A percentile compares a stretch with the other conserved stretches of the same genome.
phyloP scores from a whole-genome alignment of 2,329 filamentous ascomycete genomes.

The Colletotrichum sp. region DNA sequence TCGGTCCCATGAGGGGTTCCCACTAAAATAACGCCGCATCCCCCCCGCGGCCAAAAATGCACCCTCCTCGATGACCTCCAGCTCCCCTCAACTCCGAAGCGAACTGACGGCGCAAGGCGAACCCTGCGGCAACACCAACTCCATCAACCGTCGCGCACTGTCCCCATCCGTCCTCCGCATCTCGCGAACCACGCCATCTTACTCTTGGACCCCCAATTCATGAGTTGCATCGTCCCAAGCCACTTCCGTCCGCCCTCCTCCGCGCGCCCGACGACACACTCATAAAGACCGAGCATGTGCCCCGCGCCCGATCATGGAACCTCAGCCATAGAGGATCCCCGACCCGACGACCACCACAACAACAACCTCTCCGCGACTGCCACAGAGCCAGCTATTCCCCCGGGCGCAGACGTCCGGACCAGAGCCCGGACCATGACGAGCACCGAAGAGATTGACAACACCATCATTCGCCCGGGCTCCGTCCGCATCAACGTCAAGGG shows the following conservation, averaged over 20 bases:
- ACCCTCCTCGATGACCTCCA: slow-evolving; percentile 14
- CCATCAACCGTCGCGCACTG: neutral
- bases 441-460: slow-evolving; percentile 64
- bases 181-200: neutral
- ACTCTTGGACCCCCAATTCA: slow-evolving; percentile 14
- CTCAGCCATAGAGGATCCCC: slow-evolving; percentile 12
- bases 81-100: slow-evolving; percentile 8
- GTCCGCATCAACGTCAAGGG: slow-evolving; percentile 97
- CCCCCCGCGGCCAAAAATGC: neutral
- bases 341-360: slow-evolving; percentile 5
- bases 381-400: neutral
- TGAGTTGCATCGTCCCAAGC: slow-evolving; percentile 9
- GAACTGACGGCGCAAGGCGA: slow-evolving; percentile 16
- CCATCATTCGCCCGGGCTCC: slow-evolving; percentile 67
- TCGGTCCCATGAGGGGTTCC: neutral
- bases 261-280: slow-evolving; percentile 1
- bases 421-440: slow-evolving; percentile 45
- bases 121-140: neutral
- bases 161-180: slow-evolving; percentile 8
- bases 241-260: neutral
- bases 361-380: neutral
- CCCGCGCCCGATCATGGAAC: slow-evolving; percentile 16
- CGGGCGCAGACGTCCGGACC: slow-evolving; percentile 7
- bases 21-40: neutral
- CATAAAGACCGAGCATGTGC: slow-evolving; percentile 21